Evolutionary conservation across 2,329 filamentous ascomycete genomes (phyloP).

Genomic region (Stachybotrys echinatus): DNA sequence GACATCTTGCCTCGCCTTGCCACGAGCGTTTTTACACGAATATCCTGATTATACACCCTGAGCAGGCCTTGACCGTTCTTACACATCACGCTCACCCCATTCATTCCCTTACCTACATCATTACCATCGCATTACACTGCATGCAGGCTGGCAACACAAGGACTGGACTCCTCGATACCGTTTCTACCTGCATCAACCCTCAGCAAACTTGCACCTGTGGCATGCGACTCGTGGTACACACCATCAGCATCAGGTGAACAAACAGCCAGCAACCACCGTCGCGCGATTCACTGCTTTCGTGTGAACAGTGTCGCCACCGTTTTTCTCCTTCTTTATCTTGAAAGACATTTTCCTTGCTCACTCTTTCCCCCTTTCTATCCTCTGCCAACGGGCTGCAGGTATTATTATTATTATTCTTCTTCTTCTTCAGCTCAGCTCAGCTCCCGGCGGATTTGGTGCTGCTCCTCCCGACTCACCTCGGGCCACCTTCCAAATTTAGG

Average conservation of each 20-base stretch:
- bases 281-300: neutral
- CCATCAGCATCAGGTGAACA: neutral
- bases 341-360: neutral
- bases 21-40: neutral
- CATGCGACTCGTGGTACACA: too few relatives aligned
- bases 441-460: neutral
- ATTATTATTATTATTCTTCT: neutral
- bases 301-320: neutral
- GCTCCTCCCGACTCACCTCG: neutral
- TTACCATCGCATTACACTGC: neutral
- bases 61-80: neutral
- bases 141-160: conserved; percentile 2
- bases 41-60: neutral
- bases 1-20: neutral
- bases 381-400: too few relatives aligned
- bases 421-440: neutral
- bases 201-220: too few relatives aligned
- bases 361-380: neutral
- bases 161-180: conserved; percentile 11
- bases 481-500: neutral
- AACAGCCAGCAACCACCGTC: neutral
- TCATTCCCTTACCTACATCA: too few relatives aligned
- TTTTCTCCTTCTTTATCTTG: neutral
- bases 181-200: too few relatives aligned
- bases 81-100: neutral